Evolutionary conservation across 768 basidiomycete genomes (phyloP), one percentile per base, ranked within the genome.

Genomic region (Termitomyces sp.): DNA sequence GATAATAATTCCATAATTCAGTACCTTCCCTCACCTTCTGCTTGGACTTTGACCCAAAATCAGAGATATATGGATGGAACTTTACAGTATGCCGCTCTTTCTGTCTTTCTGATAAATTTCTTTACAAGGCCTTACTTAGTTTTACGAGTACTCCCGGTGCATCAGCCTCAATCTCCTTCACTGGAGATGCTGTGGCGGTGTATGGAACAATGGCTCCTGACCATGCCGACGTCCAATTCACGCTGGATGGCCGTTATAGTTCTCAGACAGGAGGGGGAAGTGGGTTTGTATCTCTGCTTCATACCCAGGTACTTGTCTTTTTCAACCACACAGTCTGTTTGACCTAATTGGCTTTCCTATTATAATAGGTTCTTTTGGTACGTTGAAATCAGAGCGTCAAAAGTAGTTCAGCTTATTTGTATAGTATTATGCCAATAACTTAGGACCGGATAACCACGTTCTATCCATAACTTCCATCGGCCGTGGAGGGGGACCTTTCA

Each of bases 181-280:
- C 66, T 5, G 84, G 84, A 22, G 77, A 82, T 53, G 81, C 78
- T n/a, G 72, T 86, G 47, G 81, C 80, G 14, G 55, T 85, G 1
- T 84, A 80, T 56, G 82, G 82, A 37, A 79, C 82, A 2, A 73
- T 81, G 32, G 77, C 79, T 9, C 78, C 81, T n/a, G 75, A 79
- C 55, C 82, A 80, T 62, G 76, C 79, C 18, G 68, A 79, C 58
- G 73, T 82, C 52, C 69, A 72, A n/a, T 67, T 84, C 27, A 68
- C 71, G 2, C 47, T 83, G 27, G 82, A 86, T 62, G 79, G 77
- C 5, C 48, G 70, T 43, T 63, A 61, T 0, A 67, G 62, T 42
- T 56, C 62, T n/a, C 60, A 79, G 55, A 66, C 67, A 14, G 76
- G 76, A 50, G 77, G 77, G 14, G 66, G 71, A 26, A 64, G 69